Percentiles rank a stretch among this genome's conserved stretches.
Evolutionary conservation across 176 grass and related monocot species (phyloP).

Genomic region (Paspalum vaginatum): DNA sequence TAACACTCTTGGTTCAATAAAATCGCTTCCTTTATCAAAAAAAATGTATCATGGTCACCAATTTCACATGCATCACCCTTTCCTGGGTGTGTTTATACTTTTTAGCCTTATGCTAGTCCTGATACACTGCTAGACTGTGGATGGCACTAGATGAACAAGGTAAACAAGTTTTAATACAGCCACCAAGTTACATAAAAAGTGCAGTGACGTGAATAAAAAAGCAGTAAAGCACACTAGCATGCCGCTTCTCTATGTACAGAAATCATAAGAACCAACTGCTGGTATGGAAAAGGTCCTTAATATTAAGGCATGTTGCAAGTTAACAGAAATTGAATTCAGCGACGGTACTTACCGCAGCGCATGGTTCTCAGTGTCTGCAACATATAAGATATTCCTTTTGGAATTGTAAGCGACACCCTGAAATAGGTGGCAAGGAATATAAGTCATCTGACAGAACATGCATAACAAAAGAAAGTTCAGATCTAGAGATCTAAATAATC

Average conservation of each 20-base stretch:
- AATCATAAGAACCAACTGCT: background rate
- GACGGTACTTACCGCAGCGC: slow-evolving; percentile 70
- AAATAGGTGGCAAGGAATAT: slow-evolving; percentile 41
- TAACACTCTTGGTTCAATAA: no score
- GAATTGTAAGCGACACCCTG: slow-evolving; percentile 95
- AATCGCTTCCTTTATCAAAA: no score
- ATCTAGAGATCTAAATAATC: slow-evolving; percentile 15
- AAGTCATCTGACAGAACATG: background rate
- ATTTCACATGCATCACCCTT: background rate
- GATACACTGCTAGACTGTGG: background rate
- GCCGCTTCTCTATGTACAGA: background rate
- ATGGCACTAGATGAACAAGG: background rate
- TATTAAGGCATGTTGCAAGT: background rate
- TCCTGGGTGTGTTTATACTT: background rate
- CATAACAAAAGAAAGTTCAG: slow-evolving; percentile 26
- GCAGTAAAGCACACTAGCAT: background rate
- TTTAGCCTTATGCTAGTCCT: background rate
- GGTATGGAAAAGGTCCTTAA: background rate
- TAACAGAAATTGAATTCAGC: slow-evolving; percentile 27
- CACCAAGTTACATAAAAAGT: slow-evolving; percentile 11
- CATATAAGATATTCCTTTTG: slow-evolving; percentile 91
- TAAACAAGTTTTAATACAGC: background rate
- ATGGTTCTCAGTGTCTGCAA: slow-evolving; percentile 98
- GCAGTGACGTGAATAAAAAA: background rate
- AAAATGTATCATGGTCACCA: no score